phyloP scores from a whole-genome alignment of 2,329 filamentous ascomycete genomes.

The Scedosporium dehoogii region DNA sequence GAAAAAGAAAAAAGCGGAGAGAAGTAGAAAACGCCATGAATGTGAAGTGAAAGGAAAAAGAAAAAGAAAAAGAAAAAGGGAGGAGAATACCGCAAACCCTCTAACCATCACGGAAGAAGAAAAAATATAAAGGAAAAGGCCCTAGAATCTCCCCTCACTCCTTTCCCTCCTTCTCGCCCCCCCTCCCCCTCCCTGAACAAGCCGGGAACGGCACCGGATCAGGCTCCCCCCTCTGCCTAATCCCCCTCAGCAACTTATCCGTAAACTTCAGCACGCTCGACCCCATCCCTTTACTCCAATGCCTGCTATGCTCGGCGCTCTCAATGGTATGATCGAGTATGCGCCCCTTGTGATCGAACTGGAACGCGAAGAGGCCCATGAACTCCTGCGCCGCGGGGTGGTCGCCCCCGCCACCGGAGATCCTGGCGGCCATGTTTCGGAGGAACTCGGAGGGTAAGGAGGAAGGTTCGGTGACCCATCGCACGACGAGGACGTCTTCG shows the following conservation, averaged over 20 bases:
- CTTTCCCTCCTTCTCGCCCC: not conserved
- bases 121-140: not conserved
- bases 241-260: conserved; percentile 84
- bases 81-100: not conserved
- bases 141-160: not conserved
- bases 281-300: conserved; percentile 72
- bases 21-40: not conserved
- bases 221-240: conserved; percentile 22
- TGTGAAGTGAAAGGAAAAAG: conserved; percentile 3
- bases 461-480: conserved; percentile 44
- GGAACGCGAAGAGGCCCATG: conserved; percentile 86
- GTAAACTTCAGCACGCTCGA: conserved; percentile 83
- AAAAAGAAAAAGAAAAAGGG: not conserved
- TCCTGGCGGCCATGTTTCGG: conserved; percentile 12
- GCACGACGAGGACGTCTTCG: conserved; percentile 77
- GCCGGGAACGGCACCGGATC: conserved; percentile 10
- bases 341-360: conserved; percentile 81
- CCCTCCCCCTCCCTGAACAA: conserved; percentile 1
- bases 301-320: conserved; percentile 72
- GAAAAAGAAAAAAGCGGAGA: not conserved
- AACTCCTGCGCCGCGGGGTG: conserved; percentile 55
- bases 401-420: conserved; percentile 21
- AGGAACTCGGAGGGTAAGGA: conserved; percentile 2
- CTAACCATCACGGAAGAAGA: not conserved
- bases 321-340: conserved; percentile 88